These are phyloP conservation scores for Penicillium robsamsonii DNA, from an alignment of 495 filamentous ascomycete genomes.

Conservation along the genomic window DNA sequence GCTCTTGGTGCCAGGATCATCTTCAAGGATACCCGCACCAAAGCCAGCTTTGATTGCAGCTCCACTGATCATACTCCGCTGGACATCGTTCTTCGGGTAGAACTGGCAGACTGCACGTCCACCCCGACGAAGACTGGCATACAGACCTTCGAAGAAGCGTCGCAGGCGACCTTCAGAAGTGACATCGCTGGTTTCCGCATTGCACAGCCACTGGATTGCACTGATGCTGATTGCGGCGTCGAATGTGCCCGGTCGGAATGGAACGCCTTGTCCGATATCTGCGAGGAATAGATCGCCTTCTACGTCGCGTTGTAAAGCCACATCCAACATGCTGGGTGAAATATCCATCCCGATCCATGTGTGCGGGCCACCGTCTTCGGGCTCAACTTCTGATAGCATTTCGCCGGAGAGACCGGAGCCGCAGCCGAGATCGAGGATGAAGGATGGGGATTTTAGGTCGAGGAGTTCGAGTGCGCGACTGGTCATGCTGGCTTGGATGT, in stretches of 20 bases:
- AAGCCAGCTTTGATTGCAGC: slow-evolving; percentile 93
- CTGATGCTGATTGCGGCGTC: slow-evolving; percentile 93
- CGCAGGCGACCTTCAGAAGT: slow-evolving; percentile 69
- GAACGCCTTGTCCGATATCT: slow-evolving; percentile 92
- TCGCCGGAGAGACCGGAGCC: slow-evolving; percentile 93
- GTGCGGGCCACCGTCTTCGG: slow-evolving; percentile 77
- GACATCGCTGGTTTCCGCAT: slow-evolving; percentile 85
- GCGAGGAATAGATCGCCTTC: slow-evolving; percentile 90
- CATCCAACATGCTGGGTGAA: slow-evolving; percentile 85
- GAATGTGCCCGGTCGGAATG: slow-evolving; percentile 88
- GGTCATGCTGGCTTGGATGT: slow-evolving; percentile 93
- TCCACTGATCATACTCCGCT: slow-evolving; percentile 83
- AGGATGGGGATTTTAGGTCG: slow-evolving; percentile 69
- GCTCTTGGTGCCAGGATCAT: slow-evolving; percentile 94
- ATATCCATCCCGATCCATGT: slow-evolving; percentile 96
- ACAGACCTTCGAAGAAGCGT: slow-evolving; percentile 91
- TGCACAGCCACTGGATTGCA: slow-evolving; percentile 97
- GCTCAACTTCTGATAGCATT: slow-evolving; percentile 68
- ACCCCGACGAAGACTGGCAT: slow-evolving; percentile 76
- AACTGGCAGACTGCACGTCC: slow-evolving; percentile 95
- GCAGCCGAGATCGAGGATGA: slow-evolving; percentile 94
- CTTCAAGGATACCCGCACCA: slow-evolving; percentile 89
- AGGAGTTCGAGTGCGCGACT: slow-evolving; percentile 88
- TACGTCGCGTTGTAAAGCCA: slow-evolving; percentile 86
- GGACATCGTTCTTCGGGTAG: slow-evolving; percentile 92